Base-by-base conservation (phyloP, 257 asterid genomes). In the Solanum chilense region DNA sequence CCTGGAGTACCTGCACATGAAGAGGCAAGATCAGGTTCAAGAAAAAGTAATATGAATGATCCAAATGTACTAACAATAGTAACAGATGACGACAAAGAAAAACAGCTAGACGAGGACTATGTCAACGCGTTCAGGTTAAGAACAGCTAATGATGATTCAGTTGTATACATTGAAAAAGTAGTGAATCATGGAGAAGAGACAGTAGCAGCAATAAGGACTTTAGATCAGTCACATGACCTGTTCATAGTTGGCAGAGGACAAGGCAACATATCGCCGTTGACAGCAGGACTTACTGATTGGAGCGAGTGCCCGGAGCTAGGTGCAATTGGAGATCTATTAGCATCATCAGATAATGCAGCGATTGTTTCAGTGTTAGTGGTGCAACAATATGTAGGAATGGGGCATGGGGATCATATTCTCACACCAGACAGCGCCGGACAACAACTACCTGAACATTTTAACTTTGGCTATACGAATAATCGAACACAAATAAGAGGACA, bases 291-390 rank as follows among this genome's bases (percentile, higher is more conserved):
- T 12, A 97, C 98, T 1, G 98, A 94, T 68, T 97, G 99, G 99
- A 96, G 99, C n/a, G 99, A 97, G 92, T 96, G 99, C 85, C 99
- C 99, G 0, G 99, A 96, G 90, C 93, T 97, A 0, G 99, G 99
- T 3, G 95, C 98, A 18, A 96, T 97, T 4, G 99, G 99, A 16
- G 99, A 97, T 89, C 35, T 97, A 56, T 47, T 97, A 45, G 98
- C 99, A 5, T 96, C 99, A 14, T 91, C 98, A 25, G 99, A 97
- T 86, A 94, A 93, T 45, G 96, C 95, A 1, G 93, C 98, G 15
- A 89, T 94, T 3, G 93, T 88, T 88, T 96, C 99, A 14, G 99
- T 97, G 14, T 87, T 97, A 71, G 99, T 97, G 29, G 95, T 97
- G 87, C 99, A 97, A 83, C 99, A 97, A 75, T 95, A 96, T 66